phyloP scores from a whole-genome alignment of 2,329 filamentous ascomycete species.

The Paraphaeosphaeria minitans region DNA sequence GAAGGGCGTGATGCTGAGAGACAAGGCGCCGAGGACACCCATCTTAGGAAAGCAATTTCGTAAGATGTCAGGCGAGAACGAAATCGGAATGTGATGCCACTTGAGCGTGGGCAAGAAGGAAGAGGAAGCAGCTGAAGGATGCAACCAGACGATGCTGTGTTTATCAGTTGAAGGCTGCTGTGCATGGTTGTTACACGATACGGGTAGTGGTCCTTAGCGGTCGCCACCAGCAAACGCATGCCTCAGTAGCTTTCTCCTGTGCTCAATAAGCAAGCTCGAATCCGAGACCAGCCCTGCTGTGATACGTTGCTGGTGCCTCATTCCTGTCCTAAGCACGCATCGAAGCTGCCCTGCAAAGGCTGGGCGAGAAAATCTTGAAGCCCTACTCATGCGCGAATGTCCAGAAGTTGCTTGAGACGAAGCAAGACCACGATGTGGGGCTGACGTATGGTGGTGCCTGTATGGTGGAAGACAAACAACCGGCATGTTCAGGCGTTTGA shows the following conservation, averaged over 20 bases:
- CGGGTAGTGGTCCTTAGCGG: not conserved
- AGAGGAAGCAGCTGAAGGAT: constrained; percentile 3
- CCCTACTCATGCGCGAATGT: not conserved
- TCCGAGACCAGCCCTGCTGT: not conserved
- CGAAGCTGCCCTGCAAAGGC: not conserved
- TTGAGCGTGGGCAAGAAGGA: not conserved
- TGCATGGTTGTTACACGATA: constrained; percentile 2
- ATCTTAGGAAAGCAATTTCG: not conserved
- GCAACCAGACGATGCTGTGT: constrained; percentile 4
- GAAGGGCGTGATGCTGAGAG: not conserved
- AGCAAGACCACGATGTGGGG: not conserved
- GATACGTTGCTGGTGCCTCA: not conserved
- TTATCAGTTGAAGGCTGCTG: not conserved
- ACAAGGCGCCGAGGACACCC: not conserved
- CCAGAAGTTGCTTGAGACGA: not conserved
- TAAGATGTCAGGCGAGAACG: not conserved
- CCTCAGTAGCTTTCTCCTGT: not conserved
- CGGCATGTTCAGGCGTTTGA: not conserved
- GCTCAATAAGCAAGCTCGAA: not conserved
- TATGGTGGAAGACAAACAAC: not conserved
- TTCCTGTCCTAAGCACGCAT: not conserved
- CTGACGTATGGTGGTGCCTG: not conserved
- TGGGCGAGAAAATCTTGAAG: not conserved
- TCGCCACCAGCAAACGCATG: constrained; percentile 1
- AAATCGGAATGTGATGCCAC: not conserved